These are phyloP conservation scores for Boletellus emodensis DNA, from an alignment of 768 basidiomycete genomes.

Conservation along the genomic window DNA sequence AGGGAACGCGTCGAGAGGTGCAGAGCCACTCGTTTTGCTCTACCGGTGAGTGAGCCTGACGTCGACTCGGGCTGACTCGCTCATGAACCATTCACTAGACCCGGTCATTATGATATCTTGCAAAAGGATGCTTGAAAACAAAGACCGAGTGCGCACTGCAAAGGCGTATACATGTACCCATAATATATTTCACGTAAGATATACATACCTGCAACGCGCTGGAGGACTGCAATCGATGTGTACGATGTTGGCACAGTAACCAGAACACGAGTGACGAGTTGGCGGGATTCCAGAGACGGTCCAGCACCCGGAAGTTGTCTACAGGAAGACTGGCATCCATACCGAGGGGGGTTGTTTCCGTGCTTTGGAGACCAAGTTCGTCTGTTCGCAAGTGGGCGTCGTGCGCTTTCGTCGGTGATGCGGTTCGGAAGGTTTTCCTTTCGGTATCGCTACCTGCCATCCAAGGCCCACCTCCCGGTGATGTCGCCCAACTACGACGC, in stretches of 20 bases:
- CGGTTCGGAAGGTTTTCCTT: constrained; percentile 29
- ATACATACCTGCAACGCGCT: constrained; percentile 4
- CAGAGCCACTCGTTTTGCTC: constrained; percentile 59
- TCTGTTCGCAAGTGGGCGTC: no score
- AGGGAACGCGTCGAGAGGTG: constrained; percentile 39
- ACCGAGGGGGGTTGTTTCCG: no score
- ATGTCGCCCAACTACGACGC: constrained; percentile 45
- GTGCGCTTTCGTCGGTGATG: constrained; percentile 25
- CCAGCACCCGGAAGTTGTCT: no score
- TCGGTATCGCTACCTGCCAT: constrained; percentile 32
- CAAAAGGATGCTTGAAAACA: constrained; percentile 13
- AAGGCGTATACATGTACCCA: neutral
- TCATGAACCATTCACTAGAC: constrained; percentile 40
- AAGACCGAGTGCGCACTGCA: neutral
- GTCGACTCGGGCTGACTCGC: neutral
- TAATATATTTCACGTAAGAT: constrained; percentile 10
- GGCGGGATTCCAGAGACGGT: no score
- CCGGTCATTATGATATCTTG: constrained; percentile 83
- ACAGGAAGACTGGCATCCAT: no score
- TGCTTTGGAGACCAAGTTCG: no score
- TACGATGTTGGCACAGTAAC: neutral
- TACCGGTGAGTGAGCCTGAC: constrained; percentile 55
- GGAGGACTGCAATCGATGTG: neutral
- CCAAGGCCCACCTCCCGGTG: constrained; percentile 27
- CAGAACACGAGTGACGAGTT: neutral